Conservation (phyloP, 1,139 yeast species). For the Debaryomycetaceae sp. region DNA sequence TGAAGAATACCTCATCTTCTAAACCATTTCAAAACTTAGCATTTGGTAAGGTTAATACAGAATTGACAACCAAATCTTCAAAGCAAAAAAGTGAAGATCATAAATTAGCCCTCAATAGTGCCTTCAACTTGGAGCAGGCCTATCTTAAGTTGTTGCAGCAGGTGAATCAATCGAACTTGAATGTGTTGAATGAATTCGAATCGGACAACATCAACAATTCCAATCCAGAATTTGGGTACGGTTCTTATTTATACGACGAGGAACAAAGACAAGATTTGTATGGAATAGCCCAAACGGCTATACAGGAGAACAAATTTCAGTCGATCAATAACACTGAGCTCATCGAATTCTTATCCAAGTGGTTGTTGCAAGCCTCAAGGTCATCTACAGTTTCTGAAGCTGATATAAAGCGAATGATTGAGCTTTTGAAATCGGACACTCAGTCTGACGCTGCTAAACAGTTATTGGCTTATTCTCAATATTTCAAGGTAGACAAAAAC, state of each 20-base stretch:
- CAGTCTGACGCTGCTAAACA: conserved; percentile 36
- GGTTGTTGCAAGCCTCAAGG: conserved; percentile 53
- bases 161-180: conserved; percentile 48
- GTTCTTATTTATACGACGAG: conserved; percentile 60
- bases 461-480: conserved; percentile 44
- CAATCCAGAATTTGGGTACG: conserved; percentile 86
- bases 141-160: conserved; percentile 74
- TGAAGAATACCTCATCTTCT: conserved; percentile 49
- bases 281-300: conserved; percentile 44
- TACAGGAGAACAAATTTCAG: conserved; percentile 48
- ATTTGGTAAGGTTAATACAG: conserved; percentile 47
- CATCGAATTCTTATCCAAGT: conserved; percentile 59
- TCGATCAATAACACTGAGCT: conserved; percentile 46
- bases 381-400: conserved; percentile 22
- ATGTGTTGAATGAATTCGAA: conserved; percentile 53
- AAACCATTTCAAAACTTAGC: conserved; percentile 62
- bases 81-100: conserved; percentile 22
- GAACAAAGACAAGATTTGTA: conserved; percentile 49
- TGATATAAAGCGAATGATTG: conserved; percentile 32
- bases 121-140: conserved; percentile 64
- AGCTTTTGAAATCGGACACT: conserved; percentile 40
- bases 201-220: conserved; percentile 38
- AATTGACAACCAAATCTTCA: conserved; percentile 28
- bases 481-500: conserved; percentile 47
- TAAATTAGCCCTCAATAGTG: conserved; percentile 39